phyloP scores from a whole-genome alignment of 2,329 filamentous ascomycete genomes.

The Aureobasidium sp. region DNA sequence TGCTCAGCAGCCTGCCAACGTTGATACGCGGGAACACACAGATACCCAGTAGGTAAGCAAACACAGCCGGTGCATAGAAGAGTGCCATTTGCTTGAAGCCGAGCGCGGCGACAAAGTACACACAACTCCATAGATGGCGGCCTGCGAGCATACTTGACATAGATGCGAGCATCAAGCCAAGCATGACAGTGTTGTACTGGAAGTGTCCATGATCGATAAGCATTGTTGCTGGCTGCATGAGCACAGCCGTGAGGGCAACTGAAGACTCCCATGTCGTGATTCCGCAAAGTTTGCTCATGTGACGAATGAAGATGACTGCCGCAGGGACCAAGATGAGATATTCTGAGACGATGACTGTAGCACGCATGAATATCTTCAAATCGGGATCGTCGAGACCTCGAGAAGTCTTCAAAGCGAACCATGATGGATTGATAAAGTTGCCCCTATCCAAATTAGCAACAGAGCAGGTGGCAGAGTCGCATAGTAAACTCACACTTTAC shows the following conservation, averaged over 20 bases:
- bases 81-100: constrained; percentile 99
- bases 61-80: constrained; percentile 91
- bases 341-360: constrained; percentile 83
- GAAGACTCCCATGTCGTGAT: constrained; percentile 76
- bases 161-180: constrained; percentile 78
- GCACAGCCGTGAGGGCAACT: constrained; percentile 78
- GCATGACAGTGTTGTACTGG: constrained; percentile 98
- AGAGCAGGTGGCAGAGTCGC: not conserved
- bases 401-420: constrained; percentile 82
- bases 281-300: constrained; percentile 67
- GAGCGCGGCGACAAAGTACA: constrained; percentile 90
- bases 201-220: constrained; percentile 94
- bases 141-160: constrained; percentile 85
- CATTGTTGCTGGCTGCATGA: constrained; percentile 86
- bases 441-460: constrained; percentile 46
- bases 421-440: constrained; percentile 66
- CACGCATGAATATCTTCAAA: constrained; percentile 93
- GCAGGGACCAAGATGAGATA: constrained; percentile 86
- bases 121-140: constrained; percentile 76
- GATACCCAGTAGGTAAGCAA: constrained; percentile 81
- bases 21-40: constrained; percentile 72
- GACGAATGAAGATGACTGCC: constrained; percentile 73
- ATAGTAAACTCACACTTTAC: constrained; percentile 56
- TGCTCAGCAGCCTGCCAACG: constrained; percentile 61
- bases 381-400: constrained; percentile 70